Base-by-base conservation (phyloP, 371 early-diverging fungal species). In the Rhizopus sp. region DNA sequence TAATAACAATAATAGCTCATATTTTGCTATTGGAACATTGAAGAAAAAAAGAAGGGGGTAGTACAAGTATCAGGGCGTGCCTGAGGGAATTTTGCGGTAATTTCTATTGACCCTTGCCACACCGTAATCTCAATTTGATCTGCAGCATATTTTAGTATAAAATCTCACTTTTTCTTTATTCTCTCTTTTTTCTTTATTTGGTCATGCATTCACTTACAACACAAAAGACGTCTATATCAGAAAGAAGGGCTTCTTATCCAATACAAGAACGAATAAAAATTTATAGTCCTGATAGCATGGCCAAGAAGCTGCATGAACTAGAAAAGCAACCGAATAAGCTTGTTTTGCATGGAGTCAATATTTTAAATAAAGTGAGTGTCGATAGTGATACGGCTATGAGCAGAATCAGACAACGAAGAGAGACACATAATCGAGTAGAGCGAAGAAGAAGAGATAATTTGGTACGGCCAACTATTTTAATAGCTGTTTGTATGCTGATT, bases 381-480 rank as follows among this genome's bases (percentile, higher is more conserved):
- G 84, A 82, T 47, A 78, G 73, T 57, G 72, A 78, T 53, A 81
- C 79, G 3, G 76, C 78, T 12, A 69, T 78, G 58, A 72, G 82
- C 60, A 72, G 82, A 32, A 68, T 84, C 42, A 75, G 73, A 53
- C 72, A 80, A 54, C 69, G 82, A 34, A 71, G 77, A 58, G 77
- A 81, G 53, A 81, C 80, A 30, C 84, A 84, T 58, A 83, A 83
- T 60, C 73, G 72, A 37, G 83, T 83, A 9, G 84, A 84, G 55
- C 66, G 84, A 15, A 71, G 82, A 53, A 70, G 84, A 39, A 64
- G 84, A 53, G 84, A 81, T 51, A 67, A 56, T 30, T 47, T 62
- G 59, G 62, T 66, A 52, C 34, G 51, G 42, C 16, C 10, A n/a
- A 10, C 8, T 23, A 23, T 23, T 23, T 50, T 6, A 35, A 15